Evolutionary conservation across 208 protist species (phyloP).

Genomic region (Tetramitus jugosus): DNA sequence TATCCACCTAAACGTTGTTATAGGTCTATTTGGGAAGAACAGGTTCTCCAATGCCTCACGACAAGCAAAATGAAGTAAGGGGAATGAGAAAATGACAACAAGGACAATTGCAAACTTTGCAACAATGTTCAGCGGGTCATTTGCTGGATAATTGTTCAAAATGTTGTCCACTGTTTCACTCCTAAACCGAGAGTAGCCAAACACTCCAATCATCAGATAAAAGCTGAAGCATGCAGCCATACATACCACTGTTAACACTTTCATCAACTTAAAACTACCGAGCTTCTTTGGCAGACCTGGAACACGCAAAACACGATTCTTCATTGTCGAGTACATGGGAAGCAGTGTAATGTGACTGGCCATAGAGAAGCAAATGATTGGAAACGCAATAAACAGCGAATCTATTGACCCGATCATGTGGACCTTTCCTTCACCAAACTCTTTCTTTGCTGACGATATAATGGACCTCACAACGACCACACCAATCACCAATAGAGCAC

Average conservation of each 20-base stretch:
- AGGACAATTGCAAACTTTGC: not conserved
- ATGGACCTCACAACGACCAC: not conserved
- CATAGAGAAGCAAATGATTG: not conserved
- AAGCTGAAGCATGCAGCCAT: not conserved
- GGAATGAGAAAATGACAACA: not conserved
- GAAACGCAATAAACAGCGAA: slow-evolving; percentile 15
- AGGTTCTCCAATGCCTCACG: not conserved
- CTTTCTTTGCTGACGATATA: no score
- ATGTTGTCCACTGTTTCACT: not conserved
- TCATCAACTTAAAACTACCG: not conserved
- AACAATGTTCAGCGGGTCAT: not conserved
- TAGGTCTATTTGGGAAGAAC: not conserved
- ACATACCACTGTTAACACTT: no score
- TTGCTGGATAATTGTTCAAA: not conserved
- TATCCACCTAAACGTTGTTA: not conserved
- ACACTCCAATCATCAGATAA: not conserved
- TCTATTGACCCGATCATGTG: not conserved
- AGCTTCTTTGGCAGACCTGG: no score
- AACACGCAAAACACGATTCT: not conserved
- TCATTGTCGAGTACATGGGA: slow-evolving; percentile 1
- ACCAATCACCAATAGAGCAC: not conserved
- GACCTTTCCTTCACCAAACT: no score
- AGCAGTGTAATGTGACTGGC: not conserved
- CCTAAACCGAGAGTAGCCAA: not conserved
- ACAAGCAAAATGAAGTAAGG: not conserved